These are phyloP conservation scores for Sordariomycetes sp. DNA, from an alignment of 2,329 filamentous ascomycete genomes.

Conservation along the genomic window DNA sequence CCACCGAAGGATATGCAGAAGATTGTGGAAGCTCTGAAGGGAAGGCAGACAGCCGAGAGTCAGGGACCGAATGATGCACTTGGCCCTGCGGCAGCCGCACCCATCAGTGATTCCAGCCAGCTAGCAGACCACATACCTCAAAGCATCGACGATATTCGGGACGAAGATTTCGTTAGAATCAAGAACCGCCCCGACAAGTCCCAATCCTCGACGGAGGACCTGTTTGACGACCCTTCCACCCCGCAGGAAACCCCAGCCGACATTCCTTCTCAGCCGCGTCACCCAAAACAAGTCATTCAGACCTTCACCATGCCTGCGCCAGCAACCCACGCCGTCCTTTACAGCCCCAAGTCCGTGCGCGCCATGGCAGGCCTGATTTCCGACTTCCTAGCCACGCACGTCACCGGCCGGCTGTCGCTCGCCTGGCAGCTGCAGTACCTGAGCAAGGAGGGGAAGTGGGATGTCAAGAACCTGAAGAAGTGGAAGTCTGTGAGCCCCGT, in stretches of 20 bases:
- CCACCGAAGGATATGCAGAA: conserved; percentile 61
- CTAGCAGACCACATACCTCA: conserved; percentile 19
- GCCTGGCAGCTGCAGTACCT: conserved; percentile 90
- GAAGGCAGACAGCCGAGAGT: conserved; percentile 4
- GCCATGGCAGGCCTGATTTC: conserved; percentile 74
- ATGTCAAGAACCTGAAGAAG: conserved; percentile 91
- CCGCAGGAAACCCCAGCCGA: conserved; percentile 29
- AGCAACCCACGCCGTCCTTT: conserved; percentile 76
- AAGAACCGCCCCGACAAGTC: conserved; percentile 5
- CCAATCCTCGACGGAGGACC: conserved; percentile 18
- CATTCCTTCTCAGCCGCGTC: conserved; percentile 37
- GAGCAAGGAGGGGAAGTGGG: conserved; percentile 89
- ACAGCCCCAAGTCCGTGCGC: conserved; percentile 66
- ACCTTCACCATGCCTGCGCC: conserved; percentile 64
- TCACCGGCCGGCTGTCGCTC: conserved; percentile 70
- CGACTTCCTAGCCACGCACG: conserved; percentile 65
- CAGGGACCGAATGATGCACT: conserved; percentile 7
- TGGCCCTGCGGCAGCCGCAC: conserved; percentile 39
- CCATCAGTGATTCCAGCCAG: conserved; percentile 30
- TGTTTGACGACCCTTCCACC: conserved; percentile 34
- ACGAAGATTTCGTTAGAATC: conserved; percentile 14
- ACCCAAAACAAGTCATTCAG: conserved; percentile 50
- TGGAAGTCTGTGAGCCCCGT: conserved; percentile 77
- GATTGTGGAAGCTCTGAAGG: conserved; percentile 40
- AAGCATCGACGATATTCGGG: conserved; percentile 26